Percentiles rank a stretch among this genome's conserved stretches.
These are phyloP conservation scores for Arthrobotrys megalospora DNA, from an alignment of 2,329 filamentous ascomycete genomes.

Conservation along the genomic window DNA sequence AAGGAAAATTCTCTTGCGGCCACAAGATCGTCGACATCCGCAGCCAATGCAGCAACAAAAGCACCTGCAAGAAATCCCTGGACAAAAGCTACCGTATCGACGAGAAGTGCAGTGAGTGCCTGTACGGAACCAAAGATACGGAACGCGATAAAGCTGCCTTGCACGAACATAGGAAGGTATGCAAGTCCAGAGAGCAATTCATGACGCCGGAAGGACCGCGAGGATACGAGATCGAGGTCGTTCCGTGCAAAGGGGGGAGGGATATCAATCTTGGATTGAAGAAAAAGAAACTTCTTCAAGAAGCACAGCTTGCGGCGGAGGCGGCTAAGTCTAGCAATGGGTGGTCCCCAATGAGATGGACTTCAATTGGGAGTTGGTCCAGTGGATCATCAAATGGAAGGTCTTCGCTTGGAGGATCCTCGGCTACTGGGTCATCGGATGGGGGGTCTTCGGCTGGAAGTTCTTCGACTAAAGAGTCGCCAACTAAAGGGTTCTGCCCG, in stretches of 20 bases:
- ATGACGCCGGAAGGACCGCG: neutral
- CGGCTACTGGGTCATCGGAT: no score
- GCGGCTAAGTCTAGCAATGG: neutral
- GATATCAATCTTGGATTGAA: conserved; percentile 3
- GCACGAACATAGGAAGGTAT: neutral
- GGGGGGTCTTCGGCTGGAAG: no score
- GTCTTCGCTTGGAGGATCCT: neutral
- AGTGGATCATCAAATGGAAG: neutral
- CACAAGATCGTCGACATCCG: conserved; percentile 25
- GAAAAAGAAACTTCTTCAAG: neutral
- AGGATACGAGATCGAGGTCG: conserved; percentile 34
- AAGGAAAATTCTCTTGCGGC: conserved; percentile 30
- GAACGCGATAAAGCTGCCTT: conserved; percentile 11
- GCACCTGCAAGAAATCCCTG: neutral
- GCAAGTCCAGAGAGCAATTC: no score
- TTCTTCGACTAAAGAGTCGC: no score
- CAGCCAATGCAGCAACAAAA: neutral
- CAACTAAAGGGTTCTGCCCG: neutral
- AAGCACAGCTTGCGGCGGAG: neutral
- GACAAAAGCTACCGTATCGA: neutral
- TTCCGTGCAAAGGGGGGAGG: conserved; percentile 2
- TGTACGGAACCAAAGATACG: neutral
- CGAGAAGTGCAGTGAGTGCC: neutral
- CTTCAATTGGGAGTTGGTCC: neutral
- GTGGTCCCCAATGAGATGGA: neutral